Percentiles rank a stretch among this genome's conserved stretches.
phyloP scores from a whole-genome alignment of 108 stramenopile genomes.

The Craspedostauros australis region DNA sequence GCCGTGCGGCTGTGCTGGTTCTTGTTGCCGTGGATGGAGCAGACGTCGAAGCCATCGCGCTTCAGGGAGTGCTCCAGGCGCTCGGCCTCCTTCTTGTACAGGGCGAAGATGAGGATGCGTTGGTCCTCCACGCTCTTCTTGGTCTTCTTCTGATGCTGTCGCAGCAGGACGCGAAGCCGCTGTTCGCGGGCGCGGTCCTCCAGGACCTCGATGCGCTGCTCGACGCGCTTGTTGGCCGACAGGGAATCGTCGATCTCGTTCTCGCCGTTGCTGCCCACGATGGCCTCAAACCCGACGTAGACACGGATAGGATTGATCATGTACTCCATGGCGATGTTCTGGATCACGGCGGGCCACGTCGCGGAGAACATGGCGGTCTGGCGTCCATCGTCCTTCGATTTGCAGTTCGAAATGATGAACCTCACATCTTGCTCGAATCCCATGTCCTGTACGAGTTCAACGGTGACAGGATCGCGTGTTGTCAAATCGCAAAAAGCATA shows the following conservation, averaged over 20 bases:
- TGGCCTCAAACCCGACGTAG: constrained; percentile 82
- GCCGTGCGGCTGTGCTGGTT: constrained; percentile 82
- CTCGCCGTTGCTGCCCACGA: constrained; percentile 73
- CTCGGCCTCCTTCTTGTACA: constrained; percentile 98
- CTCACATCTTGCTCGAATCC: constrained; percentile 77
- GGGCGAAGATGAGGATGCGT: constrained; percentile 88
- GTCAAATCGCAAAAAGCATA: too few relatives aligned
- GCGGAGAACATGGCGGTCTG: constrained; percentile 98
- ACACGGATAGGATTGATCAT: constrained; percentile 80
- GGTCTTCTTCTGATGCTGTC: constrained; percentile 58
- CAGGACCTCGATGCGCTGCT: constrained; percentile 91
- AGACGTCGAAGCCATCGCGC: constrained; percentile 67
- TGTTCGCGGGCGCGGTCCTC: constrained; percentile 85
- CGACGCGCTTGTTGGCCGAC: constrained; percentile 90
- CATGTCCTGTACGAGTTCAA: constrained; percentile 26
- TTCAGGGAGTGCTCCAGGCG: constrained; percentile 76
- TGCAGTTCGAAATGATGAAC: constrained; percentile 65
- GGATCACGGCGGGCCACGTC: constrained; percentile 96
- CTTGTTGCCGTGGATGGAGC: constrained; percentile 98
- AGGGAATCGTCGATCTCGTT: constrained; percentile 79
- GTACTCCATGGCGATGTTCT: constrained; percentile 86
- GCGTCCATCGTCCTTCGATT: constrained; percentile 48
- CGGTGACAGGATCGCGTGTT: neutral
- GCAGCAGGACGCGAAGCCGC: constrained; percentile 69
- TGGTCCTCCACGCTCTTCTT: constrained; percentile 53